Evolutionary conservation across 345 rosid genomes (phyloP), one percentile per base, ranked within the genome.

Genomic region (Dipteronia sinensis): DNA sequence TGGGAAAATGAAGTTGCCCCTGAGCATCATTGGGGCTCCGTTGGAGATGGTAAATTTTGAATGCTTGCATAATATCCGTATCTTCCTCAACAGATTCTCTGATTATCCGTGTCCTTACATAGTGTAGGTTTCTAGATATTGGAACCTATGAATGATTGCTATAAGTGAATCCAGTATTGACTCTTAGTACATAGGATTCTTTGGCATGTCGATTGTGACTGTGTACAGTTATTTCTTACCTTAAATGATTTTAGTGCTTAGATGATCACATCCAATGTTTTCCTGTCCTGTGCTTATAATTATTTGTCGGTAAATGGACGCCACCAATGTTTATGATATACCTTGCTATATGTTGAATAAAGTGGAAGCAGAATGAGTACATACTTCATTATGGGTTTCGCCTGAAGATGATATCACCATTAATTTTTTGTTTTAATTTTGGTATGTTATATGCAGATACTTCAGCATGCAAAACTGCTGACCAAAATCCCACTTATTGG

Each of bases 21-120:
- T 87, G 56, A 83, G 91, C 77, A 81, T 87, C 29, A 86, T 88
- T 34, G 94, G 94, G 75, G 89, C 88, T 75, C 92, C 92, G 46
- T 70, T 90, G 6, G 89, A 88, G 77, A 86, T 90, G 92, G 92
- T 88, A 86, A 72, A 63, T 15, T 63, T 10, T 63, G 13, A 59
- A 27, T 40, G 23, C 27, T 40, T 63, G 22, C 15, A 34, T 15
- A 31, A 3, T 73, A 8, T 64, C 62, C 53, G 3, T 2, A 17
- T 15, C 29, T 73, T n/a, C 44, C 62, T 71, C 11, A 7, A 29
- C 10, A 40, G 46, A 51, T 69, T 69, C 5, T 46, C 3, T 46
- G 49, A 44, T 69, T 49, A 23, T 47, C 8, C 3, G 6, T 27
- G 7, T 29, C 27, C 20, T 2, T 29, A 70, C 15, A 22, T 72